Base-by-base conservation (phyloP, 2,329 filamentous ascomycete genomes). In the Exophiala xenobiotica region DNA sequence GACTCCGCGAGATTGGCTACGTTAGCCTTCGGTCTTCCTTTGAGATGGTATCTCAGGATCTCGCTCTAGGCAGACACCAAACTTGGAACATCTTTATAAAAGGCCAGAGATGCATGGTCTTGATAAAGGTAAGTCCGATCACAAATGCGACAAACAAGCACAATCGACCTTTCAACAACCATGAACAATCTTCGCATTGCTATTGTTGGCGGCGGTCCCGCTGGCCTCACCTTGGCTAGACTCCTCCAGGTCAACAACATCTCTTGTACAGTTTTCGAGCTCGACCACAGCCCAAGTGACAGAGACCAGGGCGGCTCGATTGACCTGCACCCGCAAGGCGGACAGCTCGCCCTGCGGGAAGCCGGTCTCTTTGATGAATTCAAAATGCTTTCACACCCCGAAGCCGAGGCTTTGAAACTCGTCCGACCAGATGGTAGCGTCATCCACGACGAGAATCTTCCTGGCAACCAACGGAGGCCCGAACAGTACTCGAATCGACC, bases 271-370 rank as follows among this genome's bases (percentile, higher is more conserved):
- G 65, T 83, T 20, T 83, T 75, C 58, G 76, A 82, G 64, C 67
- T 70, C 39, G 60, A 65, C 19, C 56, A 49, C 16, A 68, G 70
- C 3, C 69, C 71, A n/a, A 59, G 74, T 53, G 72, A 72, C 47
- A 70, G 75, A 35, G 4, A 50, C 22, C 75, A 80, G 60, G 79
- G 79, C 24, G 79, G 79, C 6, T 76, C 68, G 3, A 71, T 83
- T 2, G 79, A 82, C 58, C 65, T 83, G 6, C 79, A 83, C 56
- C 73, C 72, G 0, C 56, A 67, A 2, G 75, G 74, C 1, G 79
- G 80, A 0, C 72, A 81, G 24, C 66, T 69, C 3, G 79, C 79
- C 0, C 61, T 83, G 41, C 72, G 72, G 46, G 73, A 77, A 49
- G 77, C 77, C 3, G 72, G 71, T 0, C 64, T 82, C 4, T 77